Percentiles rank a stretch among this genome's conserved stretches.
phyloP scores from a whole-genome alignment of 164 flowering plant species.

The Cinnamomum chago region DNA sequence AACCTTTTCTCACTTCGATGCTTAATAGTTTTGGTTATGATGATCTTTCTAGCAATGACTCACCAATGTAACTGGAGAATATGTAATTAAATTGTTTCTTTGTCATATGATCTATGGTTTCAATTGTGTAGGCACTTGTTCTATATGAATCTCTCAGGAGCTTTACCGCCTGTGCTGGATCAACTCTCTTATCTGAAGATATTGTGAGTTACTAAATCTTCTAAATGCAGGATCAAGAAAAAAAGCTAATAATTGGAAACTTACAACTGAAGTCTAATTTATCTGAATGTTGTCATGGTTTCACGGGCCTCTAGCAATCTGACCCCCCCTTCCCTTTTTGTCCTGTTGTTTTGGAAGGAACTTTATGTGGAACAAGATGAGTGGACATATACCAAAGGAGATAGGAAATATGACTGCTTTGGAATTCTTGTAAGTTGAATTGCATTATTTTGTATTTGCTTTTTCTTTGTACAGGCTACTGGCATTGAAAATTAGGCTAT shows the following conservation, averaged over 20 bases:
- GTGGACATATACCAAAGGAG: constrained; percentile 85
- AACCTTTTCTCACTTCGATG: background rate
- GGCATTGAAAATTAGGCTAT: no score
- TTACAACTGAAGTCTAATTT: background rate
- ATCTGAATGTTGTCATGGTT: background rate
- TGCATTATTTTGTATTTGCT: background rate
- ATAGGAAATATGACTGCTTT: constrained; percentile 69
- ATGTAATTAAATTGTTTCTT: background rate
- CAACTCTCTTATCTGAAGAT: constrained; percentile 55
- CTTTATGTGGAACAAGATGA: constrained; percentile 88
- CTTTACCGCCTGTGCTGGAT: constrained; percentile 72
- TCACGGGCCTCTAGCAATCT: background rate
- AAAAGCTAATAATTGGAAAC: background rate
- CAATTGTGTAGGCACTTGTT: constrained; percentile 29
- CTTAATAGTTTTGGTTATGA: background rate
- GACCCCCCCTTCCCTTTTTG: background rate
- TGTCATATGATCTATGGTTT: background rate
- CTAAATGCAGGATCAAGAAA: background rate
- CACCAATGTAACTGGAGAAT: background rate
- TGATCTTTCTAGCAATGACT: background rate
- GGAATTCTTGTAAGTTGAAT: constrained; percentile 68
- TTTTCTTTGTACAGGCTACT: no score
- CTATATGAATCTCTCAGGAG: constrained; percentile 66
- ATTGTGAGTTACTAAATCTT: constrained; percentile 48
- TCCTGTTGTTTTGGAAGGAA: constrained; percentile 41